Percentiles rank a stretch among this genome's conserved stretches.
These are phyloP conservation scores for Theobroma cacao DNA, from an alignment of 345 rosid genomes.

Conservation along the genomic window DNA sequence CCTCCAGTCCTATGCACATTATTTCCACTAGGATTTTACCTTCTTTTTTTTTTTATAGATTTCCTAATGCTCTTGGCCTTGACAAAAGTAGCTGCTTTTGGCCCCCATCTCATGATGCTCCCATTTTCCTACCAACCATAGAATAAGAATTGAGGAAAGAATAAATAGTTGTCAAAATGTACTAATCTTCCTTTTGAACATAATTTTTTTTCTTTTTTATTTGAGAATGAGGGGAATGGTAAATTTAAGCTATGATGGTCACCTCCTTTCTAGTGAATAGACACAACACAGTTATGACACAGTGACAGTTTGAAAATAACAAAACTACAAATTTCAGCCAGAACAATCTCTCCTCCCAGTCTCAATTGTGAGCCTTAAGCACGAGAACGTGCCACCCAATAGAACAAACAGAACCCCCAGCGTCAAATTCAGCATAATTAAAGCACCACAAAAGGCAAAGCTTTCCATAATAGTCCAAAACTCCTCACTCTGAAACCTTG, in stretches of 20 bases:
- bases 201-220: background rate
- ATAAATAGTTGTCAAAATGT: background rate
- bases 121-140: constrained; percentile 8
- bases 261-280: background rate
- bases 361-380: background rate
- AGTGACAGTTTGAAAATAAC: background rate
- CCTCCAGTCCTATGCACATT: background rate
- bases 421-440: constrained; percentile 2
- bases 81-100: background rate
- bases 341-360: background rate
- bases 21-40: background rate
- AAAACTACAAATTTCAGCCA: background rate
- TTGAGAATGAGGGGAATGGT: background rate
- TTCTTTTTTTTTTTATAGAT: background rate
- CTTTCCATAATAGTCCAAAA: background rate
- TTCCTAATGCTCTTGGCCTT: background rate
- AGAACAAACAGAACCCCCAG: background rate
- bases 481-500: constrained; percentile 5
- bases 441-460: background rate
- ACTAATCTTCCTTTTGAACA: background rate
- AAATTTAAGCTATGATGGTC: background rate
- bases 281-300: background rate
- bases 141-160: background rate
- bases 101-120: constrained; percentile 15
- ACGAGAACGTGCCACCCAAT: background rate